Conservation (phyloP, 2,329 filamentous ascomycete genomes). For the Botrytis deweyae region DNA sequence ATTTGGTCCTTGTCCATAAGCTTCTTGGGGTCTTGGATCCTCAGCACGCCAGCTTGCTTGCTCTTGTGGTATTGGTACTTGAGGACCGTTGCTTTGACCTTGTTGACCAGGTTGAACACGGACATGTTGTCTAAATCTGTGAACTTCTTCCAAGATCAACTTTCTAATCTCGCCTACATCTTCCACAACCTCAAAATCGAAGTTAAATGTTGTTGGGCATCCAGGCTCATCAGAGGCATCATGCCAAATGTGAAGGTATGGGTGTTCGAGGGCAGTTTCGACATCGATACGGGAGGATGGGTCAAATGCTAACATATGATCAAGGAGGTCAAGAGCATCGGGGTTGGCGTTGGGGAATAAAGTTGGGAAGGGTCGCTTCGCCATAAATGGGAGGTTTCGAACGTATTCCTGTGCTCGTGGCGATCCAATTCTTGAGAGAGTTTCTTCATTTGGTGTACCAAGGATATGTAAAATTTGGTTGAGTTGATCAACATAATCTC, state of each 20-base stretch:
- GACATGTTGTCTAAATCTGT: slow-evolving; percentile 69
- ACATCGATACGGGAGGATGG: slow-evolving; percentile 90
- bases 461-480: slow-evolving; percentile 99
- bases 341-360: slow-evolving; percentile 95
- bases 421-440: slow-evolving; percentile 87
- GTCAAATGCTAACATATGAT: slow-evolving; percentile 97
- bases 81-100: slow-evolving; percentile 32
- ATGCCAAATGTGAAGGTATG: slow-evolving; percentile 94
- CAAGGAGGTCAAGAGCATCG: slow-evolving; percentile 89
- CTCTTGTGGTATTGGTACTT: slow-evolving; percentile 39
- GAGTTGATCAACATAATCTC: slow-evolving; percentile 98
- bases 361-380: slow-evolving; percentile 83
- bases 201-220: slow-evolving; percentile 94
- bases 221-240: slow-evolving; percentile 93
- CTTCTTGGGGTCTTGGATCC: slow-evolving; percentile 41
- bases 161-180: slow-evolving; percentile 93
- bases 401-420: slow-evolving; percentile 97
- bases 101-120: slow-evolving; percentile 39
- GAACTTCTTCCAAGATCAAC: slow-evolving; percentile 96
- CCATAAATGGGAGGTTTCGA: slow-evolving; percentile 91
- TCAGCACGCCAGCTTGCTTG: slow-evolving; percentile 38
- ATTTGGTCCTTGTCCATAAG: slow-evolving; percentile 35
- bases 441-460: slow-evolving; percentile 94
- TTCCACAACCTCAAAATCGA: slow-evolving; percentile 96
- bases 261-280: slow-evolving; percentile 92